A percentile compares a stretch with the other conserved stretches of the same genome.
Evolutionary conservation across 2,329 filamentous ascomycete species (phyloP).

Genomic region (Colletotrichum chrysophilum): DNA sequence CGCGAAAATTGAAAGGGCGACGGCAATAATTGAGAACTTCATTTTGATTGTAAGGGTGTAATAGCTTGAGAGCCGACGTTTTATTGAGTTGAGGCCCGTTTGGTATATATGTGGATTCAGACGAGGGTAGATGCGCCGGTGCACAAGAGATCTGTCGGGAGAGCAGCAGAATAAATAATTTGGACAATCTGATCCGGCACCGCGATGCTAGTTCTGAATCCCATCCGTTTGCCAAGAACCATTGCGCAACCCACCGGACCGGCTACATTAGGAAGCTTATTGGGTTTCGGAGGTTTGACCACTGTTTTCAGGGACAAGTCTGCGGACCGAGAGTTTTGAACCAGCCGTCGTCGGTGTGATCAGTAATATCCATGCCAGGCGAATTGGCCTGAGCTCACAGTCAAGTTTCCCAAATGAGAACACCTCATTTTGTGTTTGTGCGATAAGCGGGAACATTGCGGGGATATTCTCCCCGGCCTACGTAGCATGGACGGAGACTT

Average conservation of each 20-base stretch:
- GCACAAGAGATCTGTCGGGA: background rate
- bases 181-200: background rate
- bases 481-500: background rate
- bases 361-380: background rate
- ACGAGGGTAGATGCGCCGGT: background rate
- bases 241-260: background rate
- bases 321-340: background rate
- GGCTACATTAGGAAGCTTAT: background rate
- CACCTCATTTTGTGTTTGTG: background rate
- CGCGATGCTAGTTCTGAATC: background rate
- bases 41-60: background rate
- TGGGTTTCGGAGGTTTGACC: background rate
- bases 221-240: background rate
- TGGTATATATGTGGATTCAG: background rate
- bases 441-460: background rate
- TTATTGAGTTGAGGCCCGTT: background rate
- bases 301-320: background rate
- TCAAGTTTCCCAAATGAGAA: background rate
- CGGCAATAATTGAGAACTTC: background rate
- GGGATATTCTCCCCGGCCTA: background rate
- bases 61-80: background rate
- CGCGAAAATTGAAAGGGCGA: background rate
- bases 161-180: background rate
- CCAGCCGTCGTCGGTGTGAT: background rate
- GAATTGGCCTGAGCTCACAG: background rate